These are phyloP conservation scores for Cyclotella choctawhatcheeana DNA, from an alignment of 108 stramenopile species.

Conservation along the genomic window DNA sequence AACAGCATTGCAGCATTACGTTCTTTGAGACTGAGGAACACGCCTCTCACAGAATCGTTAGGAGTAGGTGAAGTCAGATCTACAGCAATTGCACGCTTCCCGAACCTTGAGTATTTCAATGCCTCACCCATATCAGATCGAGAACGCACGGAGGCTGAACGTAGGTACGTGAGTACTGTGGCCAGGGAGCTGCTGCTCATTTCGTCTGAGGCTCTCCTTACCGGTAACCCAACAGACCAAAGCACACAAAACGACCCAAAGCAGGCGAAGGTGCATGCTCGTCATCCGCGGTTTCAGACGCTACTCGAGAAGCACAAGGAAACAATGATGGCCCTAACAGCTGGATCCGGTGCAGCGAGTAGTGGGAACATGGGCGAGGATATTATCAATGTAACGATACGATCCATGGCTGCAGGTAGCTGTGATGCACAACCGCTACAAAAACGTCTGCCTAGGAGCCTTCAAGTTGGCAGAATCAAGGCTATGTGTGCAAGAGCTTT, in stretches of 20 bases:
- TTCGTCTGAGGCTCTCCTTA: constrained; percentile 38
- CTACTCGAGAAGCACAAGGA: constrained; percentile 65
- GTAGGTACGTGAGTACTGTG: constrained; percentile 76
- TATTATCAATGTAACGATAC: constrained; percentile 74
- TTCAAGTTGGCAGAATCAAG: constrained; percentile 82
- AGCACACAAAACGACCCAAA: constrained; percentile 15
- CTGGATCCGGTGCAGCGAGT: constrained; percentile 10
- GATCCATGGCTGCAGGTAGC: constrained; percentile 72
- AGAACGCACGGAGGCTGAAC: constrained; percentile 85
- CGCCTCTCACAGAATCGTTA: constrained; percentile 68
- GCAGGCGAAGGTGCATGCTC: constrained; percentile 35
- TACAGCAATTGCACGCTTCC: constrained; percentile 76
- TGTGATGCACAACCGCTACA: constrained; percentile 76
- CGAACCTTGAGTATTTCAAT: constrained; percentile 70
- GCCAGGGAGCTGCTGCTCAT: constrained; percentile 56
- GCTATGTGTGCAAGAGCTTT: constrained; percentile 79
- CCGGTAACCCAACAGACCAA: background rate
- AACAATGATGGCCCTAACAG: constrained; percentile 49
- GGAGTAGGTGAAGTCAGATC: constrained; percentile 83
- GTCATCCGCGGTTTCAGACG: constrained; percentile 65
- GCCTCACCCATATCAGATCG: constrained; percentile 63
- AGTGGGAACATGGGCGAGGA: constrained; percentile 53
- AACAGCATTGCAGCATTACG: constrained; percentile 50
- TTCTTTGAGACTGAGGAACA: constrained; percentile 67
- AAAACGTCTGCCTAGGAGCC: constrained; percentile 69